Evolutionary conservation across 2,329 filamentous ascomycete species (phyloP), one percentile per base, ranked within the genome.

Genomic region (Orbilia quercus): DNA sequence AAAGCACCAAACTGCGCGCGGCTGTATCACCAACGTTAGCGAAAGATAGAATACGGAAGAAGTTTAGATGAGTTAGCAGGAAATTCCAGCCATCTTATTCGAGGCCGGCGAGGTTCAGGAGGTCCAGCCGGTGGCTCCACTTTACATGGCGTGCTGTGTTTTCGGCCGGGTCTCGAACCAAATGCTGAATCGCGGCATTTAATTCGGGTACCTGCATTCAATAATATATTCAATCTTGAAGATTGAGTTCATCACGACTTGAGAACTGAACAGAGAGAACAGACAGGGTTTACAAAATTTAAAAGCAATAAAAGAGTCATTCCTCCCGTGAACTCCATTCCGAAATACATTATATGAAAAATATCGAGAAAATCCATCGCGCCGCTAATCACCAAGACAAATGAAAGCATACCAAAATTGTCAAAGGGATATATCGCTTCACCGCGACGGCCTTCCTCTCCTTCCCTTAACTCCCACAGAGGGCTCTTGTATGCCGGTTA

Each of bases 51-150:
- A 25, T 14, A 16, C 18, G 38, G 11, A 51, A 54, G 54, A 38
- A 31, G 23, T 11, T 7, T 34, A 40, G 22, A 47, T 47, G n/a
- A 28, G 16, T n/a, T 34, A 59, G 36, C n/a, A 28, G 38, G 42
- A 57, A 44, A 47, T n/a, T n/a, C 66, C 44, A 53, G 67, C 59
- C 59, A 72, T 64, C 62, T 54, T 62, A 63, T 70, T 55, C 63
- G 31, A 45, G 16, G 5, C n/a, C n/a, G 28, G 44, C 31, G 62
- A 55, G 40, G 53, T 36, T 59, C 22, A 59, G 63, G 45, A 60
- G 40, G 48, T 48, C 65, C 20, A 57, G 22, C 28, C 57, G 42
- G 48, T 22, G 42, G 59, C 59, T 72, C 67, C 59, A 72, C 59
- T 54, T 58, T 20, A 34, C 31, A 59, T 65, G 67, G 59, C 51